Percentiles rank a stretch among this genome's conserved stretches.
Conservation (phyloP, 169 alveolate species). For the Babesia bovis region DNA sequence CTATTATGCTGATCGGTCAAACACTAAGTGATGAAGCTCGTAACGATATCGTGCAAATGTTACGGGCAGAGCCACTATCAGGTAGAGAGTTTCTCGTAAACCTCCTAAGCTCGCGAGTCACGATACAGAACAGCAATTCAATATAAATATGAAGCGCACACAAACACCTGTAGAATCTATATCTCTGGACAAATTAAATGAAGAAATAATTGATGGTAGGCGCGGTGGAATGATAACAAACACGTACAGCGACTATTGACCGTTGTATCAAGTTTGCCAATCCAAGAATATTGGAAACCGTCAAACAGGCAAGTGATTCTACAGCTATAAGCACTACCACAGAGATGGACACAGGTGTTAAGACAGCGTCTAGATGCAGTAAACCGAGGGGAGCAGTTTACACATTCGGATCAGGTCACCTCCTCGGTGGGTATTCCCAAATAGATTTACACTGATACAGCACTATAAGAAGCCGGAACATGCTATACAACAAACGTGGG, state of each 20-base stretch:
- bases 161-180: neutral
- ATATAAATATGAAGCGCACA: neutral
- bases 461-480: neutral
- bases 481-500: neutral
- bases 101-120: constrained; percentile 12
- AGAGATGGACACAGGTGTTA: constrained; percentile 27
- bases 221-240: neutral
- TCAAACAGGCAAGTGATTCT: constrained; percentile 35
- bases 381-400: constrained; percentile 20
- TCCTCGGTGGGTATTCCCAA: neutral
- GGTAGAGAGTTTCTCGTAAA: neutral
- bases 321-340: neutral
- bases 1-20: constrained; percentile 2
- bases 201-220: constrained; percentile 53
- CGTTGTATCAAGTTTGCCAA: constrained; percentile 45
- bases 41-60: neutral
- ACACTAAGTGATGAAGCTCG: neutral
- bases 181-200: constrained; percentile 47
- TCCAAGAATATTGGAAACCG: constrained; percentile 43
- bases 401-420: constrained; percentile 3
- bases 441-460: neutral
- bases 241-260: constrained; percentile 57
- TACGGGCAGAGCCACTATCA: neutral
- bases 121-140: neutral
- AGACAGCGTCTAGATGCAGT: constrained; percentile 40